Evolutionary conservation across 1,284 basidiomycete genomes (phyloP).

Genomic region (Sanguinoderma infundibulare): DNA sequence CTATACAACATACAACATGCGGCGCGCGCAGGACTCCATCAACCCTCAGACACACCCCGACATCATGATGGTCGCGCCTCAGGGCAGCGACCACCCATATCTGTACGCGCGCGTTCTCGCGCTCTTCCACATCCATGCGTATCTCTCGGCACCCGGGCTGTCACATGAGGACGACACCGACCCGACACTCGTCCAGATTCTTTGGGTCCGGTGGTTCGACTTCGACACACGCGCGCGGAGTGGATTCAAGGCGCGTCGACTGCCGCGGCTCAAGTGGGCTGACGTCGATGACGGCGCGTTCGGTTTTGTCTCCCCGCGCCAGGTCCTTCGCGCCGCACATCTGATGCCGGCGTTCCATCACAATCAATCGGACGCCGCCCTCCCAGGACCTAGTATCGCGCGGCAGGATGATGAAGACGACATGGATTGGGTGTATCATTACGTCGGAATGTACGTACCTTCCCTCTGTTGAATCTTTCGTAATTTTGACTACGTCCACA

Average conservation of each 20-base stretch:
- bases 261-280: conserved; percentile 41
- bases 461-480: neutral
- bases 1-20: conserved; percentile 11
- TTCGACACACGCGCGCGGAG: conserved; percentile 19
- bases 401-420: neutral
- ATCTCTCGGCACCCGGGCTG: neutral
- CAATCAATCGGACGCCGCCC: conserved; percentile 27
- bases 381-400: conserved; percentile 29
- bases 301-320: conserved; percentile 43
- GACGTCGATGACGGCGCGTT: conserved; percentile 33
- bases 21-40: conserved; percentile 3
- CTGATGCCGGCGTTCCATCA: conserved; percentile 40
- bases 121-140: conserved; percentile 31
- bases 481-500: neutral
- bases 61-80: conserved; percentile 37
- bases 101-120: conserved; percentile 21
- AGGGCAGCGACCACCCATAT: conserved; percentile 17
- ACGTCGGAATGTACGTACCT: conserved; percentile 10
- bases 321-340: conserved; percentile 41
- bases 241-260: conserved; percentile 24
- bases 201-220: conserved; percentile 43
- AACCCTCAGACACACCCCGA: conserved; percentile 28
- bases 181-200: conserved; percentile 31
- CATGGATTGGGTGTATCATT: conserved; percentile 6
- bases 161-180: neutral